Evolutionary conservation across 179 eudicot species (phyloP).

Genomic region (Carnegiea gigantea): DNA sequence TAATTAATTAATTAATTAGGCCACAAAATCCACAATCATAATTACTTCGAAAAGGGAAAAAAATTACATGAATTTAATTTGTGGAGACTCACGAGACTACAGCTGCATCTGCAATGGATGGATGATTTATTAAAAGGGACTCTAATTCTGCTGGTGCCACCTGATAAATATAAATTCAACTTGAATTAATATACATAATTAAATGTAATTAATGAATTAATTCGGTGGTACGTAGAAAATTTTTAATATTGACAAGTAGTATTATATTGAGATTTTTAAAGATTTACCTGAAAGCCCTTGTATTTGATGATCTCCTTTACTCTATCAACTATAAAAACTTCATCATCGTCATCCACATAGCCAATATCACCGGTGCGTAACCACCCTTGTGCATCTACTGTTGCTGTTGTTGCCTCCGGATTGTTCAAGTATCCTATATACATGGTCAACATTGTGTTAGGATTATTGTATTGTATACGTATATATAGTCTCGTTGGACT

Average conservation of each 20-base stretch:
- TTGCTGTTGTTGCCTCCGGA: constrained; percentile 60
- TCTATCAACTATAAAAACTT: constrained; percentile 69
- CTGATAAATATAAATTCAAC: too few relatives aligned
- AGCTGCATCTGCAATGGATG: constrained; percentile 68
- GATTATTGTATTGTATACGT: too few relatives aligned
- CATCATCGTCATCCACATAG: constrained; percentile 73
- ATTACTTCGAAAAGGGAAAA: neutral
- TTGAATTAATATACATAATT: too few relatives aligned
- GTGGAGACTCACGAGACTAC: constrained; percentile 57
- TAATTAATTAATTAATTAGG: neutral
- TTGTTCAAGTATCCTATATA: constrained; percentile 59
- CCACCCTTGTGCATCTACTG: constrained; percentile 76
- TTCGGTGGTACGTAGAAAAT: too few relatives aligned
- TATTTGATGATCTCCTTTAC: constrained; percentile 91
- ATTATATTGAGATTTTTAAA: too few relatives aligned
- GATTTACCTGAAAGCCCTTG: constrained; percentile 63
- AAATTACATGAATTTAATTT: neutral
- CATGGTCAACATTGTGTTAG: neutral
- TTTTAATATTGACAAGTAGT: too few relatives aligned
- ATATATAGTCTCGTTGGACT: too few relatives aligned
- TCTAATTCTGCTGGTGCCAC: constrained; percentile 86
- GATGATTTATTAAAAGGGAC: constrained; percentile 59
- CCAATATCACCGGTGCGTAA: constrained; percentile 85
- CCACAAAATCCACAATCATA: neutral
- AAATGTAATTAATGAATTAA: too few relatives aligned